Conservation (phyloP, 176 grass and related monocot species). For the Zoysia pacifica region DNA sequence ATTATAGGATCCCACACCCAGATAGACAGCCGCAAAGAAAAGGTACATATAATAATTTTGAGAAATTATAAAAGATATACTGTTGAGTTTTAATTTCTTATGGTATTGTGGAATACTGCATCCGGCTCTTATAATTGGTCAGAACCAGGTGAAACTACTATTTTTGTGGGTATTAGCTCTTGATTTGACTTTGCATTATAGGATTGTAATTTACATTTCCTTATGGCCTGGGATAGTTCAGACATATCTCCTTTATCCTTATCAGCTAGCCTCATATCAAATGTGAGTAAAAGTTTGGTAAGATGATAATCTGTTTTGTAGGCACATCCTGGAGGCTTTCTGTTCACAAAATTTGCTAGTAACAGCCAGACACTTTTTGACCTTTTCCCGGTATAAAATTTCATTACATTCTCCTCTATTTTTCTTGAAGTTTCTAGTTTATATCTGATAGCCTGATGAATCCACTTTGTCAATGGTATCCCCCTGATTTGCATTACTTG, state of each 20-base stretch:
- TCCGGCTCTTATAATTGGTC: background rate
- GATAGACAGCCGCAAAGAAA: constrained; percentile 96
- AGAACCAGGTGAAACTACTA: background rate
- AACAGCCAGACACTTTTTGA: constrained; percentile 91
- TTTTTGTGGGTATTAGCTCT: background rate
- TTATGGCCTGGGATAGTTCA: background rate
- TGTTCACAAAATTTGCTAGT: constrained; percentile 97
- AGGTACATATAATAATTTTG: constrained; percentile 61
- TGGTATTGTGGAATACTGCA: constrained; percentile 10
- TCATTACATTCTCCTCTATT: constrained; percentile 21
- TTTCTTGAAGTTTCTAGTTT: constrained; percentile 23
- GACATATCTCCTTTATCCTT: background rate
- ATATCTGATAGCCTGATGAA: constrained; percentile 35
- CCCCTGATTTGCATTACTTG: constrained; percentile 28
- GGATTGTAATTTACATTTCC: constrained; percentile 1
- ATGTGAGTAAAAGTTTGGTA: constrained; percentile 33
- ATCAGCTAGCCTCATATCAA: background rate
- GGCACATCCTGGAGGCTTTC: constrained; percentile 95
- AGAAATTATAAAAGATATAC: constrained; percentile 8
- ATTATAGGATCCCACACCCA: constrained; percentile 90
- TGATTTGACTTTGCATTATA: constrained; percentile 9
- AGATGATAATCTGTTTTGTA: constrained; percentile 50
- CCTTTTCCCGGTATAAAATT: constrained; percentile 80
- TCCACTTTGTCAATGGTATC: background rate
- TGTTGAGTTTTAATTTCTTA: background rate